Conservation (phyloP, 495 filamentous ascomycete genomes). For the Penicillium antarcticum region DNA sequence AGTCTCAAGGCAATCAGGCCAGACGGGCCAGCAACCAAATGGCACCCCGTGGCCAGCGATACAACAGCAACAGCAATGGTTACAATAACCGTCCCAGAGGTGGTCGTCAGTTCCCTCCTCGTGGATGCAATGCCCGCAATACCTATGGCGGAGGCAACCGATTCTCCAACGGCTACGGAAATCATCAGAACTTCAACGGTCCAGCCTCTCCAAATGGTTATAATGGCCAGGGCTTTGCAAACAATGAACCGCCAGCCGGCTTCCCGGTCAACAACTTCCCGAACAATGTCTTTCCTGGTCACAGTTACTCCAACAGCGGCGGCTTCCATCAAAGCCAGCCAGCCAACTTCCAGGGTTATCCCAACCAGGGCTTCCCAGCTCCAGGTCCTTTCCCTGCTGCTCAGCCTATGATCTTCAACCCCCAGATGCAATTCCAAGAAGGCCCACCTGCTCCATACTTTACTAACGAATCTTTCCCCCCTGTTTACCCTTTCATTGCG, state of each 20-base stretch:
- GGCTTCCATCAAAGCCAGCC: background rate
- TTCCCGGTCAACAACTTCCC: background rate
- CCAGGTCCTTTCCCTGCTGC: background rate
- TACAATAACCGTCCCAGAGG: background rate
- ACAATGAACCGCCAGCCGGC: background rate
- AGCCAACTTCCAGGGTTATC: background rate
- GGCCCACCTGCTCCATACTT: background rate
- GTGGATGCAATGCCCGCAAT: background rate
- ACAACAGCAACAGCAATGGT: background rate
- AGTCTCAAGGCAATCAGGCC: background rate
- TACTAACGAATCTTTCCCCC: background rate
- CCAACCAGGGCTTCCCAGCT: background rate
- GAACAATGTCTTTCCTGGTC: background rate
- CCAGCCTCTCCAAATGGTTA: background rate
- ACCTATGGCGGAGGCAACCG: background rate
- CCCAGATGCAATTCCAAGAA: background rate
- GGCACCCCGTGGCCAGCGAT: background rate
- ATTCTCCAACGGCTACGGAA: background rate
- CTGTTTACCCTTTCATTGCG: conserved; percentile 1
- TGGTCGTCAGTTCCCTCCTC: background rate
- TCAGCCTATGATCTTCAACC: background rate
- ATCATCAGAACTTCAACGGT: background rate
- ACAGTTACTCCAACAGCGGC: background rate
- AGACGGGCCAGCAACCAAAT: background rate
- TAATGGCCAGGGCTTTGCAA: too few relatives aligned